These are phyloP conservation scores for Penicillium ochrochloron DNA, from an alignment of 495 filamentous ascomycete species.

Conservation along the genomic window DNA sequence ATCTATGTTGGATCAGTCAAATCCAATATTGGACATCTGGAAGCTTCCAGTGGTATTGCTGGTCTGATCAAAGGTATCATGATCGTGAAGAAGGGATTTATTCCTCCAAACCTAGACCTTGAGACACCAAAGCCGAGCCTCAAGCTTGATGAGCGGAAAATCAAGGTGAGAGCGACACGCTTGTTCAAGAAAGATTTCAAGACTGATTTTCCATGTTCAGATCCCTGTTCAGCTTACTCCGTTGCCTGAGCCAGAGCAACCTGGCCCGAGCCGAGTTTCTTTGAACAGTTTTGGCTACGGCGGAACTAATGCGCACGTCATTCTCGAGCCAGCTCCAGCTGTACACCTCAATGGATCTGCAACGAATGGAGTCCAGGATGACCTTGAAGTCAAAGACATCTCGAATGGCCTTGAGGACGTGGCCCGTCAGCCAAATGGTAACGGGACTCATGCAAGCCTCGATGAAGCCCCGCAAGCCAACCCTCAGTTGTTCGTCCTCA, in stretches of 20 bases:
- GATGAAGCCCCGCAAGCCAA: not conserved
- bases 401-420: not conserved
- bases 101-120: conserved; percentile 3
- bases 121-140: conserved; percentile 15
- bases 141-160: conserved; percentile 7
- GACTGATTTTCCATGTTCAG: not conserved
- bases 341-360: not conserved
- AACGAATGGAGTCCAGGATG: not conserved
- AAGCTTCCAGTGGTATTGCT: conserved; percentile 23
- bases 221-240: not conserved
- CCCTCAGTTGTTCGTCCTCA: conserved; percentile 7
- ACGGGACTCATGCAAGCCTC: not conserved
- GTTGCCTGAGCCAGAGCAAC: conserved; percentile 12
- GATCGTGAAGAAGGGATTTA: conserved; percentile 22
- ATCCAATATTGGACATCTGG: conserved; percentile 32
- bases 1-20: conserved; percentile 11
- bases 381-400: not conserved
- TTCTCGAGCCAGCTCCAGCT: conserved; percentile 6
- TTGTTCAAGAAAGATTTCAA: not conserved
- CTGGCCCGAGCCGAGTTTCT: not conserved
- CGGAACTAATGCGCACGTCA: conserved; percentile 19
- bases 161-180: not conserved
- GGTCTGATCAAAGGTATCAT: conserved; percentile 34
- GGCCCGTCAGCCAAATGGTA: not conserved
- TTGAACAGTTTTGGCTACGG: conserved; percentile 22